Evolutionary conservation across 2,329 filamentous ascomycete genomes (phyloP), one percentile per base, ranked within the genome.

Genomic region (Fusarium vanettenii): DNA sequence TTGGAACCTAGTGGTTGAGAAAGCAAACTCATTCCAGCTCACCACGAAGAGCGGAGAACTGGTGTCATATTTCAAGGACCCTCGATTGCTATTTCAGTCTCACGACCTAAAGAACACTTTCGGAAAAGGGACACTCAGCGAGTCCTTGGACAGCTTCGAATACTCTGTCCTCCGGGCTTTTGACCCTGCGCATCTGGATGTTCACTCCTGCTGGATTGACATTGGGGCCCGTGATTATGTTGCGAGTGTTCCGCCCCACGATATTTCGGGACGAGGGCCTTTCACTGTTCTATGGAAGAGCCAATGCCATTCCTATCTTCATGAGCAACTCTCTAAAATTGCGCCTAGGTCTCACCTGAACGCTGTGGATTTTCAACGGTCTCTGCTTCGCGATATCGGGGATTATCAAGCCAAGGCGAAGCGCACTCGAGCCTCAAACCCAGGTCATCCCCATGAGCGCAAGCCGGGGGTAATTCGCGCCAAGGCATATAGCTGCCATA

Each of bases 121-220:
- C 29, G 10, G 2, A 18, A 22, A 2, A 8, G 6, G 16, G 22
- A 67, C 7, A 5, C 48, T 71, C 25, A 2, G 41, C 2, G 43
- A 59, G 25, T 61, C 43, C 6, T 22, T 68, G 33, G 5, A 6
- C 18, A 6, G 10, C 10, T 66, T 69, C 33, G n/a, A 20, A 8
- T 31, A 69, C 1, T 14, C 3, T 3, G n/a, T 68, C 5, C n/a
- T 71, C 0, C 25, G n/a, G 11, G 31, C 43, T 35, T 48, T 71
- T 16, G 14, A 68, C 20, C 22, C 41, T 11, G 29, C 20, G 5
- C 9, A 67, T 6, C 33, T 70, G 6, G 37, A 67, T 5, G 33
- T 66, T 4, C 27, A 59, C 37, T 66, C 39, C 4, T 69, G 37
- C 29, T 69, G n/a, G 67, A 57, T 69, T 6, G 31, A 69, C 6